Evolutionary conservation across 1,284 basidiomycete genomes (phyloP), one percentile per base, ranked within the genome.

Genomic region (Puccinia horiana): DNA sequence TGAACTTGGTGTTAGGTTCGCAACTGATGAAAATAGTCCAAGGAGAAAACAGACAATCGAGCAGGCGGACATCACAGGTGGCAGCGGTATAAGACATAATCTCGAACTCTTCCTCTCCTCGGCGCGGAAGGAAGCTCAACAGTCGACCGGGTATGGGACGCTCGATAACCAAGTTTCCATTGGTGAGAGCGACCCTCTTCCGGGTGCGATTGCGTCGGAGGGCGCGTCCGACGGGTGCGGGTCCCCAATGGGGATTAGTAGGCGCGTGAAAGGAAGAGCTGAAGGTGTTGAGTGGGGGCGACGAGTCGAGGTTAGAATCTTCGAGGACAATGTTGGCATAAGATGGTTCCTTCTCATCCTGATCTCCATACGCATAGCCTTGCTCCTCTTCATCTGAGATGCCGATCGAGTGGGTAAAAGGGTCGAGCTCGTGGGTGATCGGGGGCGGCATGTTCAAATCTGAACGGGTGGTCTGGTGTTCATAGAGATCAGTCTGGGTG

Each of bases 151-250:
- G 95, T 9, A 97, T 93, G 32, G 91, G 90, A 84, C 95, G 89
- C 83, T 96, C 92, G 14, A 95, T 89, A 12, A 95, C 93, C 77
- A 96, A 90, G 87, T 96, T 94, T 23, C 95, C 95, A 84, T 93
- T 92, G 67, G 92, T 88, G 86, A 89, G 85, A 12, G 86, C 86
- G 16, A 89, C 87, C 52, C 86, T 86, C 77, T 88, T 88, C 83
- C 88, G 88, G 80, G 88, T 87, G 63, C 88, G 84, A 79, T 87
- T 83, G 76, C 94, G 90, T 61, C 94, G 90, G 32, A 91, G 88
- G 29, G 93, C 90, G 35, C 93, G 91, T 26, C 94, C 94, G 5
- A 90, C 87, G 0, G 94, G 94, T 0, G 93, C 94, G 11, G 94
- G 93, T 1, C 94, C 94, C 87, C 93, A 96, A 87, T 96, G 94